A percentile compares a stretch with the other conserved stretches of the same genome.
phyloP scores from a whole-genome alignment of 2,329 filamentous ascomycete species.

The Metarhizium robertsii region DNA sequence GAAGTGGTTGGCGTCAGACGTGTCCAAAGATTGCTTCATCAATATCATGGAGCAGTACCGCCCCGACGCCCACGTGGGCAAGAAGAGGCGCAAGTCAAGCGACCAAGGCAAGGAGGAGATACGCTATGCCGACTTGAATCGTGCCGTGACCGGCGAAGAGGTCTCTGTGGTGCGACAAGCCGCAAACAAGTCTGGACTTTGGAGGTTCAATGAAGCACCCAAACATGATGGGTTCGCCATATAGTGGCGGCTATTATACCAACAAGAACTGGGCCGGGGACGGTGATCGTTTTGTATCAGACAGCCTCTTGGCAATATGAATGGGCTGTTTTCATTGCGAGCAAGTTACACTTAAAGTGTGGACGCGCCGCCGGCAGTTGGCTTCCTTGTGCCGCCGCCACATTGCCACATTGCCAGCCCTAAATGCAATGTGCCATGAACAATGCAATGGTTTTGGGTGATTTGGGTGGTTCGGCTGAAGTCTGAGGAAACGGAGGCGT shows the following conservation, averaged over 20 bases:
- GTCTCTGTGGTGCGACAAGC: constrained; percentile 56
- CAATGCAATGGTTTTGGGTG: background rate
- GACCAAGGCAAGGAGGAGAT: constrained; percentile 32
- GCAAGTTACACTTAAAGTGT: background rate
- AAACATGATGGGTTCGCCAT: constrained; percentile 42
- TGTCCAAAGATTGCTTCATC: constrained; percentile 68
- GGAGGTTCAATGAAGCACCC: constrained; percentile 65
- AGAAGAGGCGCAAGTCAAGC: constrained; percentile 32
- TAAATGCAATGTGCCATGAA: background rate
- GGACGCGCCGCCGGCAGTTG: background rate
- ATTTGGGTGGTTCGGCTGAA: no score
- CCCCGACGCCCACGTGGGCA: constrained; percentile 73
- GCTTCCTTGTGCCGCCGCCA: background rate
- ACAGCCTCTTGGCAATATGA: background rate
- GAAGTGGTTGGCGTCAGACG: constrained; percentile 61
- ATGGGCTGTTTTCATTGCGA: background rate
- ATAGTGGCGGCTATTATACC: background rate
- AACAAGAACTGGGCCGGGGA: background rate
- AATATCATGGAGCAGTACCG: constrained; percentile 88
- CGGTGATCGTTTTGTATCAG: background rate
- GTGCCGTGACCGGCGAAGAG: constrained; percentile 48
- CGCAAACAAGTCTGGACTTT: constrained; percentile 62
- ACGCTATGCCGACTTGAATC: constrained; percentile 70
- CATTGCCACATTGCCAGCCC: background rate
- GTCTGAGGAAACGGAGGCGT: background rate